Evolutionary conservation across 108 stramenopile species (phyloP).

Genomic region (Skeletonema grethae): DNA sequence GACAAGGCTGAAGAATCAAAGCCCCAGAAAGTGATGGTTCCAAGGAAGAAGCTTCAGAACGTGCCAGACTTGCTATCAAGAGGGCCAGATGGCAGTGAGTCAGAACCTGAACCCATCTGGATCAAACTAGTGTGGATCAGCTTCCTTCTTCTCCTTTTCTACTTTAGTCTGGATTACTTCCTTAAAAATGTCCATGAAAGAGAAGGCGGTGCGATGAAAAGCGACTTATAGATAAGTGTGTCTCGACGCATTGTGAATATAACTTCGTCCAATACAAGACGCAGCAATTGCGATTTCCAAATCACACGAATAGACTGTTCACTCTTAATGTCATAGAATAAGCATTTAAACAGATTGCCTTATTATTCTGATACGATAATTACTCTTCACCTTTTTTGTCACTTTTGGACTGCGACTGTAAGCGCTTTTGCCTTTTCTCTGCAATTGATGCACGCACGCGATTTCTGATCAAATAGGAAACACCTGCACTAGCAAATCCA

Average conservation of each 20-base stretch:
- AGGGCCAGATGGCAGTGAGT: slow-evolving; percentile 15
- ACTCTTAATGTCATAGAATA: background rate
- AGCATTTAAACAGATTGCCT: background rate
- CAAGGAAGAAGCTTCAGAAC: slow-evolving; percentile 30
- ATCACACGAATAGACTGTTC: background rate
- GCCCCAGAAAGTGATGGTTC: slow-evolving; percentile 27
- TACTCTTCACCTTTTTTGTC: background rate
- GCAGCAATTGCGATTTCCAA: too few relatives aligned
- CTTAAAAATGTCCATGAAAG: background rate
- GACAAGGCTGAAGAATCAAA: background rate
- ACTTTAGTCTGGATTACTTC: slow-evolving; percentile 16
- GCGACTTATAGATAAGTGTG: background rate
- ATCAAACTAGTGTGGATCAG: slow-evolving; percentile 9
- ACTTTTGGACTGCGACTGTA: slow-evolving; percentile 2
- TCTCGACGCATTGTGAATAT: background rate
- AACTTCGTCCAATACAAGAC: background rate
- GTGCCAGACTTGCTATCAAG: slow-evolving; percentile 30
- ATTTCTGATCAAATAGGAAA: slow-evolving; percentile 42
- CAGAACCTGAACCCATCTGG: slow-evolving; percentile 8
- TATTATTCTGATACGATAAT: background rate
- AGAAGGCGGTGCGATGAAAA: background rate
- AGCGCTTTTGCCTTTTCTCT: slow-evolving; percentile 19
- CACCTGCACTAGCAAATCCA: slow-evolving; percentile 45
- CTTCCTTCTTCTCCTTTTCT: slow-evolving; percentile 21
- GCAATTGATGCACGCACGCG: slow-evolving; percentile 39